A percentile compares a stretch with the other conserved stretches of the same genome.
These are phyloP conservation scores for Tetragonia tetragonoides DNA, from an alignment of 148 eudicot genomes.

Conservation along the genomic window DNA sequence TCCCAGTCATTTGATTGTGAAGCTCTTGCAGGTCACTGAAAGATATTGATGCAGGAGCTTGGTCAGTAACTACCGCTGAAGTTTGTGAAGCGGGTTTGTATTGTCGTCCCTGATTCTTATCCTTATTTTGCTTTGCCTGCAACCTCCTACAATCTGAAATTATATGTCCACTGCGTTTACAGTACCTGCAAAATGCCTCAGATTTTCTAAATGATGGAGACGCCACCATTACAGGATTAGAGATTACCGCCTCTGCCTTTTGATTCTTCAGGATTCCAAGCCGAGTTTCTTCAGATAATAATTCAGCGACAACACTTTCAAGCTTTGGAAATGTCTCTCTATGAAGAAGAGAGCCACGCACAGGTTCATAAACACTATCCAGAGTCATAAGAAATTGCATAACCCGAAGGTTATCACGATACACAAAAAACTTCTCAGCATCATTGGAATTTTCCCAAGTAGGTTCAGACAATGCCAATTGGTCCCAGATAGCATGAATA, in stretches of 20 bases:
- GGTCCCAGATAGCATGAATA: slow-evolving; percentile 13
- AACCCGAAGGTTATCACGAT: slow-evolving; percentile 1
- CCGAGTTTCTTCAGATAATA: slow-evolving; percentile 6
- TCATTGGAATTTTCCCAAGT: not conserved
- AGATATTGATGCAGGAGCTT: not conserved
- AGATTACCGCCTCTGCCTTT: too few relatives aligned
- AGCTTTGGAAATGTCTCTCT: not conserved
- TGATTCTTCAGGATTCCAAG: not conserved
- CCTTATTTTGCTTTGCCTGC: not conserved
- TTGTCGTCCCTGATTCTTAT: too few relatives aligned
- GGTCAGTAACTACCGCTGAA: not conserved
- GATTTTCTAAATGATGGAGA: not conserved
- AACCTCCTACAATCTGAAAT: slow-evolving; percentile 1
- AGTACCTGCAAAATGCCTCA: not conserved
- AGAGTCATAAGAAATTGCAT: slow-evolving; percentile 15
- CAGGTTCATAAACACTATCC: not conserved
- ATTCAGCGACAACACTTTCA: not conserved
- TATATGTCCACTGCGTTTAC: slow-evolving; percentile 4
- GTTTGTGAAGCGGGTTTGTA: not conserved
- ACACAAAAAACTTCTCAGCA: not conserved
- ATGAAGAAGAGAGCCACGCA: slow-evolving; percentile 7
- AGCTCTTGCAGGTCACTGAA: not conserved
- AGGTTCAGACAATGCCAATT: slow-evolving; percentile 6
- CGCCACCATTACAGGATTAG: not conserved
- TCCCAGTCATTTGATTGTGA: not conserved